phyloP scores from a whole-genome alignment of 768 basidiomycete genomes.

The Rhodotorula sphaerocarpa region DNA sequence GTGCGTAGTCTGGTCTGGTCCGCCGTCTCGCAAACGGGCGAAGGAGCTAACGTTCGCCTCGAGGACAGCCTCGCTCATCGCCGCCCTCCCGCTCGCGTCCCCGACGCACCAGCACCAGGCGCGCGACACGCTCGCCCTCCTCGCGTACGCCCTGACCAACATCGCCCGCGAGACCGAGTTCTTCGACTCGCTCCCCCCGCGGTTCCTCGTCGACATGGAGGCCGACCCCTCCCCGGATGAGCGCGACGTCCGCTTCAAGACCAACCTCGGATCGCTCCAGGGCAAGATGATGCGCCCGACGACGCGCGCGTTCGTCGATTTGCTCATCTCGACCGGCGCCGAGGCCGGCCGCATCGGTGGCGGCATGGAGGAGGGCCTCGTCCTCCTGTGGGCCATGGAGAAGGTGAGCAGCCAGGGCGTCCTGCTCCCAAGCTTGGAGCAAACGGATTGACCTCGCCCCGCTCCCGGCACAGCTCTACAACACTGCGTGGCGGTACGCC shows the following conservation, averaged over 20 bases:
- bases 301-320: slow-evolving; percentile 64
- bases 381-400: slow-evolving; percentile 75
- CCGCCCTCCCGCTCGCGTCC: slow-evolving; percentile 50
- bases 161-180: slow-evolving; percentile 56
- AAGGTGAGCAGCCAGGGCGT: too few relatives aligned
- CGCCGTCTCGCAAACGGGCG: too few relatives aligned
- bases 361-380: slow-evolving; percentile 55
- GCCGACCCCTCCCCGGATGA: not conserved
- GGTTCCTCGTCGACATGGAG: slow-evolving; percentile 47
- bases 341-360: slow-evolving; percentile 48
- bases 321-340: slow-evolving; percentile 49
- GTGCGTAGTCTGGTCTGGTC: slow-evolving; percentile 43
- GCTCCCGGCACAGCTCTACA: slow-evolving; percentile 58
- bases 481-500: slow-evolving; percentile 57
- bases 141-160: slow-evolving; percentile 43
- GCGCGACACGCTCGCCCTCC: slow-evolving; percentile 8
- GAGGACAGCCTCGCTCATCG: slow-evolving; percentile 48
- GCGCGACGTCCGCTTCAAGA: not conserved
- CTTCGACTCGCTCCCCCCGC: slow-evolving; percentile 52
- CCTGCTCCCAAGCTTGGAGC: too few relatives aligned
- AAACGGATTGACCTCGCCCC: too few relatives aligned
- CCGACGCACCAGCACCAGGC: not conserved
- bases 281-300: slow-evolving; percentile 53
- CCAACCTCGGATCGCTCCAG: slow-evolving; percentile 39
- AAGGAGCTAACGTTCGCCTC: too few relatives aligned